Base-by-base conservation (phyloP, 2,329 filamentous ascomycete genomes). In the Ophiosphaerella herpotricha region DNA sequence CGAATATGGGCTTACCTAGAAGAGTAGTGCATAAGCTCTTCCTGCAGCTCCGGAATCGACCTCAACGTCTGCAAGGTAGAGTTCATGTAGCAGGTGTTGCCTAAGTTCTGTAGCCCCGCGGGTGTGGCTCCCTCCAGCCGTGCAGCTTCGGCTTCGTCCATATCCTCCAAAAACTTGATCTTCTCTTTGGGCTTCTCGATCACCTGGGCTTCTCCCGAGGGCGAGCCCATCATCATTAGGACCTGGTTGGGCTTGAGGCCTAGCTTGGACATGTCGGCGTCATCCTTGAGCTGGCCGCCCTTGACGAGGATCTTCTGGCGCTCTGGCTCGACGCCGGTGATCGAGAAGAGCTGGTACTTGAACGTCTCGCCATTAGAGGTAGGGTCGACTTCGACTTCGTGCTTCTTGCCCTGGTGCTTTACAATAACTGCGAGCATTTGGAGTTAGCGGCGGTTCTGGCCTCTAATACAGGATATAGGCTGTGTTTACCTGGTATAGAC, bases 61-160 rank as follows among this genome's bases (percentile, higher is more conserved):
- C 90, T 86, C 59, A 99, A 79, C 4, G 91, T 88, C 74, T 99
- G 95, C n/a, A 99, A 81, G 0, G 93, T 96, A 42, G 94, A 94
- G 80, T 99, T 99, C 67, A 97, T 86, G 73, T 99, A 99, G 79
- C 94, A 99, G 4, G 95, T 99, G 75, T 99, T 99, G 63, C 95
- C 94, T 54, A 97, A 79, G 69, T 99, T 99, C 71, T 89, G 83
- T 54, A 99, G 78, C 39, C 94, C 94, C 48, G 92, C 89, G 1
- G 95, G 94, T 39, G 83, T 93, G 40, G 92, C 92, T 50, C 90
- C 91, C 52, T 87, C 88, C 70, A 88, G 84, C 73, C 86, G 86
- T 18, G 94, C 93, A 44, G 86, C 85, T 74, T 97, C 93, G 26
- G 91, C 92, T 71, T 96, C 92, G 23, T 90, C 95, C 93, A 99